Percentiles rank a stretch among this genome's conserved stretches.
Evolutionary conservation across 1,284 basidiomycete genomes (phyloP).

Genomic region (Trichosporon ovoides): DNA sequence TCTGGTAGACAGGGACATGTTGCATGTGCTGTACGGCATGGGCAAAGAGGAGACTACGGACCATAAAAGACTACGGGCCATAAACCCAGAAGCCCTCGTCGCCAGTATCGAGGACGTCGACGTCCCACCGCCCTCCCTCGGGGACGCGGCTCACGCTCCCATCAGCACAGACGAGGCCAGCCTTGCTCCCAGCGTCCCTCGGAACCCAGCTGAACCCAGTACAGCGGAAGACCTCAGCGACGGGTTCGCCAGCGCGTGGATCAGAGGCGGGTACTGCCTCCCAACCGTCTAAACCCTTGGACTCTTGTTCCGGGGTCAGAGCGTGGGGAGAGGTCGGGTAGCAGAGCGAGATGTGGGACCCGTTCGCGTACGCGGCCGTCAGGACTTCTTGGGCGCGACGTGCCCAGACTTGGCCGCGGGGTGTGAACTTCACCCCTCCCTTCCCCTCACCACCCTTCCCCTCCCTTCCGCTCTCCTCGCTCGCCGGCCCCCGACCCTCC

Average conservation of each 20-base stretch:
- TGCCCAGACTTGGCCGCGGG: constrained; percentile 20
- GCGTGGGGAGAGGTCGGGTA: constrained; percentile 49
- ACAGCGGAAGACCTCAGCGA: constrained; percentile 77
- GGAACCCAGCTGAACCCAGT: constrained; percentile 80
- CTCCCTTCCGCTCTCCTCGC: too few species aligned
- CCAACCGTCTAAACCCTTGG: constrained; percentile 29
- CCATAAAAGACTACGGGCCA: constrained; percentile 1
- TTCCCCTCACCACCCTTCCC: too few species aligned
- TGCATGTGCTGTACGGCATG: too few species aligned
- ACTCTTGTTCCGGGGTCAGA: not conserved
- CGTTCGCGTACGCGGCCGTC: constrained; percentile 63
- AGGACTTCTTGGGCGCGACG: constrained; percentile 52
- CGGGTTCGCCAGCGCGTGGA: constrained; percentile 53
- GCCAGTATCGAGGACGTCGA: constrained; percentile 14
- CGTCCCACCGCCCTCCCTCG: constrained; percentile 51
- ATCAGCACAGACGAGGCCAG: constrained; percentile 63
- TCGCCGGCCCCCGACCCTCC: too few species aligned
- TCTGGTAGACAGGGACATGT: too few species aligned
- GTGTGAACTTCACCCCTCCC: too few species aligned
- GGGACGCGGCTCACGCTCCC: constrained; percentile 62
- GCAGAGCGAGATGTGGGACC: constrained; percentile 63
- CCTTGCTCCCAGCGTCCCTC: constrained; percentile 46
- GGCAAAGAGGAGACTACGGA: too few species aligned
- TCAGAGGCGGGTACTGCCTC: not conserved
- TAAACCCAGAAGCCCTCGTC: constrained; percentile 28